Base-by-base conservation (phyloP, 2,329 filamentous ascomycete species). In the Didymella sp. region DNA sequence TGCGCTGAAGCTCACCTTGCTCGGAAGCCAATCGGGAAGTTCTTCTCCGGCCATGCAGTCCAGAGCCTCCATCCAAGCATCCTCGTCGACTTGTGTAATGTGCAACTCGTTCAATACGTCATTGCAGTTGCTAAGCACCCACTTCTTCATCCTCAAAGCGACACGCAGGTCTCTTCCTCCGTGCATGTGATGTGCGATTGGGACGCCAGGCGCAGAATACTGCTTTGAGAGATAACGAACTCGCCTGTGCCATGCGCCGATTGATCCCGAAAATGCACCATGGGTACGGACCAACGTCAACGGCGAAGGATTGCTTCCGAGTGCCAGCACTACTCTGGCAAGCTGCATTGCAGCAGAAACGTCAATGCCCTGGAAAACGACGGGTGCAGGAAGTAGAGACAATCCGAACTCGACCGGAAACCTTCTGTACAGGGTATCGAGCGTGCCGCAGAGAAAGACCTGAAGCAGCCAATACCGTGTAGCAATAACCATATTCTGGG, bases 1-100 rank as follows among this genome's bases (percentile, higher is more conserved):
- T 1, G 41, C 31, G 19, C 25, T 40, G n/a, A 50, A 50, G 31
- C 40, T 45, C 3, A 56, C 45, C 15, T 45, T 56, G 25, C n/a
- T 56, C 2, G 52, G 52, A 11, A 56, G 50, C 45, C 46, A 56
- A 5, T 56, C 41, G 4, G 30, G 30, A 22, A 50, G 41, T 9
- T 50, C 46, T 15, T 56, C 52, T n/a, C 52, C 52, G 4, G 52
- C 52, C 45, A 50, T 56, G 22, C 52, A 45, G n/a, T 56, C 52
- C n/a, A 56, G 27, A 15, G 52, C 46, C 13, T 56, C 46, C 19
- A 49, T 15, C 45, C 45, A 56, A 4, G 52, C 46, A n/a, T 13
- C n/a, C 24, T 45, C 46, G 31, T 56, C 52, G 6, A 49, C 52
- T n/a, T 13, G 44, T 4, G 25, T 56, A 7, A 48, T 38, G 15